Percentiles rank a stretch among this genome's conserved stretches.
Evolutionary conservation across 2,329 filamentous ascomycete genomes (phyloP).

Genomic region (Sarocladium oryzae): DNA sequence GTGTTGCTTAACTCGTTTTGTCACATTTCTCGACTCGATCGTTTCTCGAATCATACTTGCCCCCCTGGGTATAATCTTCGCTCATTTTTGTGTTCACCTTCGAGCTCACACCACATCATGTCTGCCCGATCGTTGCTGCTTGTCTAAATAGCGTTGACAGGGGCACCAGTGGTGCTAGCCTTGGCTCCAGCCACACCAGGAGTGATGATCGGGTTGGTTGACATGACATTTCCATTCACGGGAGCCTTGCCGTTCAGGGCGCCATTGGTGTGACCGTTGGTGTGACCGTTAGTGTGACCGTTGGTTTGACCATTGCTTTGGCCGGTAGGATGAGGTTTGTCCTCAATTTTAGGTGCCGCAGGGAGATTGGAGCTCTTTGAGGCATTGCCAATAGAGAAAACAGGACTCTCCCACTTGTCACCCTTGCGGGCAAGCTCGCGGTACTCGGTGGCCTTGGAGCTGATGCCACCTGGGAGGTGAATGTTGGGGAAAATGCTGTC

Average conservation of each 20-base stretch:
- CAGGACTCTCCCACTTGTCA: slow-evolving; percentile 87
- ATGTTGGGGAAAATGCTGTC: slow-evolving; percentile 88
- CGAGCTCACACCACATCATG: neutral
- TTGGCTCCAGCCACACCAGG: slow-evolving; percentile 8
- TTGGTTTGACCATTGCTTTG: slow-evolving; percentile 13
- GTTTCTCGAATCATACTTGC: neutral
- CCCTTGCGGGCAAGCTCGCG: slow-evolving; percentile 81
- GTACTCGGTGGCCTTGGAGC: slow-evolving; percentile 90
- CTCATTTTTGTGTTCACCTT: neutral
- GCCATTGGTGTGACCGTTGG: slow-evolving; percentile 17
- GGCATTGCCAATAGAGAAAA: slow-evolving; percentile 82
- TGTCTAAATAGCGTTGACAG: slow-evolving; percentile 6
- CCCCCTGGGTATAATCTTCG: slow-evolving; percentile 4
- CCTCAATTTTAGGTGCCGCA: slow-evolving; percentile 41
- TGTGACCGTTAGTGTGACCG: slow-evolving; percentile 13
- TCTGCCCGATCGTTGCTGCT: neutral
- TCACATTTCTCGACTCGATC: neutral
- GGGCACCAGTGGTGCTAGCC: neutral
- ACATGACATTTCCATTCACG: slow-evolving; percentile 7
- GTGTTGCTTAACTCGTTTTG: no score
- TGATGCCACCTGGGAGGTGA: slow-evolving; percentile 74
- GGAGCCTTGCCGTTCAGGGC: slow-evolving; percentile 6
- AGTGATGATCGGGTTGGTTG: slow-evolving; percentile 10
- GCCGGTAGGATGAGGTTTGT: slow-evolving; percentile 31
- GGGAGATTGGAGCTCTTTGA: slow-evolving; percentile 68